Percentiles rank a stretch among this genome's conserved stretches.
phyloP scores from a whole-genome alignment of 2,329 filamentous ascomycete genomes.

The Penicillium palitans region DNA sequence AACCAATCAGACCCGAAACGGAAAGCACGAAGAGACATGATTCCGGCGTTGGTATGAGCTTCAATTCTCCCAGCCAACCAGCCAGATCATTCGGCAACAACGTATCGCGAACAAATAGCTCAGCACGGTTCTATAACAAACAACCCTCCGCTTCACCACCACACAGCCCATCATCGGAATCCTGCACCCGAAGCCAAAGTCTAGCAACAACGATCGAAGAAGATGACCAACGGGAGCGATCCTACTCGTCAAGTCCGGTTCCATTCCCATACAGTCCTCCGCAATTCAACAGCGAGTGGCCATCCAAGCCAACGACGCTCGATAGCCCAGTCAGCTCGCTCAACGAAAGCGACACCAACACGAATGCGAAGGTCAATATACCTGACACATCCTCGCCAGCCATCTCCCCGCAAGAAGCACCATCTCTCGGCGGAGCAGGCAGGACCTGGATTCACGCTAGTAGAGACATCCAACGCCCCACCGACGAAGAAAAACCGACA shows the following conservation, averaged over 20 bases:
- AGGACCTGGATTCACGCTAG: slow-evolving; percentile 18
- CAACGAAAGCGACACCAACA: background rate
- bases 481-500: background rate
- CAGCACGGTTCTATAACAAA: slow-evolving; percentile 21
- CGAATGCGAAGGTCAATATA: background rate
- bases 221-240: slow-evolving; percentile 3
- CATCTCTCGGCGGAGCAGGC: slow-evolving; percentile 13
- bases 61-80: background rate
- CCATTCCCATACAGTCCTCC: slow-evolving; percentile 26
- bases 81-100: background rate
- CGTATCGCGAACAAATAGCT: slow-evolving; percentile 2
- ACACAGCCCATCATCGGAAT: background rate
- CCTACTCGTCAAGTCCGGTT: slow-evolving; percentile 13
- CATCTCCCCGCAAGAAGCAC: background rate
- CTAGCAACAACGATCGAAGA: slow-evolving; percentile 8
- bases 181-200: slow-evolving; percentile 11
- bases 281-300: slow-evolving; percentile 9
- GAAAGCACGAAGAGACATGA: slow-evolving; percentile 13
- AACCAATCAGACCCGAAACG: slow-evolving; percentile 2
- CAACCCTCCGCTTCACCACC: slow-evolving; percentile 11
- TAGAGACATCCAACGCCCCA: slow-evolving; percentile 7
- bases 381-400: background rate
- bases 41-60: slow-evolving; percentile 15
- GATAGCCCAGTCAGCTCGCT: background rate
- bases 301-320: background rate